Evolutionary conservation across 2,329 filamentous ascomycete genomes (phyloP).

Genomic region (Drechslerella coelobrocha): DNA sequence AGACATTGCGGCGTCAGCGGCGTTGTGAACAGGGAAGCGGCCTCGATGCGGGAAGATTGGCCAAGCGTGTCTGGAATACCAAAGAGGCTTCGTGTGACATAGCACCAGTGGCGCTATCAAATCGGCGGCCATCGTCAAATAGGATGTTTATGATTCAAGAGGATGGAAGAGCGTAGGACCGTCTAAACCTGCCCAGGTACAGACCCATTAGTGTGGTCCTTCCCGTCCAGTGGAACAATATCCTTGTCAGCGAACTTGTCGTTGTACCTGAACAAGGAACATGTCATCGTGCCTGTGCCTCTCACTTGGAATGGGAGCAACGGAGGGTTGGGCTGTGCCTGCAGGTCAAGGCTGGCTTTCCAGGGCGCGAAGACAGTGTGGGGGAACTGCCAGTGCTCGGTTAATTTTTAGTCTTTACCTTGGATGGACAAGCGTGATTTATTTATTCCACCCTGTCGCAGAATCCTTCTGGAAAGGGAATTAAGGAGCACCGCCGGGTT

Average conservation of each 20-base stretch:
- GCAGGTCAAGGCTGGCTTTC: slow-evolving; percentile 30
- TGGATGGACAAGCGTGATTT: slow-evolving; percentile 38
- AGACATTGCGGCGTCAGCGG: slow-evolving; percentile 50
- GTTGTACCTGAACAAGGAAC: background rate
- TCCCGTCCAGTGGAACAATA: slow-evolving; percentile 3
- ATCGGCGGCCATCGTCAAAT: background rate
- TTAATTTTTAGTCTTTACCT: slow-evolving; percentile 26
- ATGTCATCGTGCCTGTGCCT: slow-evolving; percentile 4
- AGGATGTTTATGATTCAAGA: background rate
- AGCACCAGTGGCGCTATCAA: background rate
- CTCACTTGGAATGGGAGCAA: background rate
- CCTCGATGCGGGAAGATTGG: slow-evolving; percentile 40
- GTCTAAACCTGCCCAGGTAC: slow-evolving; percentile 43
- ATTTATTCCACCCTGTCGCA: slow-evolving; percentile 48
- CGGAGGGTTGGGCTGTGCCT: slow-evolving; percentile 31
- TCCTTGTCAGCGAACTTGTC: background rate
- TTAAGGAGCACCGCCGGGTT: slow-evolving; percentile 36
- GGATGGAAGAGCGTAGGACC: slow-evolving; percentile 1
- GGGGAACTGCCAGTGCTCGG: slow-evolving; percentile 28
- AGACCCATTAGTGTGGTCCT: slow-evolving; percentile 24
- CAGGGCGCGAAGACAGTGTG: slow-evolving; percentile 13
- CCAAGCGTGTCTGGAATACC: slow-evolving; percentile 8
- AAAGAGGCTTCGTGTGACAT: slow-evolving; percentile 30
- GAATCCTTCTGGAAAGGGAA: slow-evolving; percentile 50
- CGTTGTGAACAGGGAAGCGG: slow-evolving; percentile 37